phyloP scores from a whole-genome alignment of 495 filamentous ascomycete species.

The Penicillium psychrofluorescens region DNA sequence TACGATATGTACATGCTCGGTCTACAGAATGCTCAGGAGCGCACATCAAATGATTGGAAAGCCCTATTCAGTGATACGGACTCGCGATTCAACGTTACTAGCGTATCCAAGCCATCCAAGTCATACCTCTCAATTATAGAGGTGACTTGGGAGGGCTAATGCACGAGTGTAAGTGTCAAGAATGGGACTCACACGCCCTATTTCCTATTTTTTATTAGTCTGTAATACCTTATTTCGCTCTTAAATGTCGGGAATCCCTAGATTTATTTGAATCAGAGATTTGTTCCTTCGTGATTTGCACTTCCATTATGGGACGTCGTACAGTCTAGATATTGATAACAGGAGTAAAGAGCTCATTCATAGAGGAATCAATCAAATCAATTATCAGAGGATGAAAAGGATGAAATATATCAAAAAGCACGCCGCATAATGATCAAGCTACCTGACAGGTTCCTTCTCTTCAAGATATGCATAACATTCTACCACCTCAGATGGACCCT shows the following conservation, averaged over 20 bases:
- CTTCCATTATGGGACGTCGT: neutral
- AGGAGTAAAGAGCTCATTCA: too few relatives aligned
- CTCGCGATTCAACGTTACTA: slow-evolving; percentile 12
- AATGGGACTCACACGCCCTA: neutral
- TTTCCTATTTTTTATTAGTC: neutral
- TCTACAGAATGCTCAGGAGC: slow-evolving; percentile 26
- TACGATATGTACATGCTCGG: slow-evolving; percentile 30
- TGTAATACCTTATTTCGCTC: neutral
- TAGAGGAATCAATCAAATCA: too few relatives aligned
- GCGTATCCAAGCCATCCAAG: slow-evolving; percentile 6
- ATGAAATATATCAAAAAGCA: too few relatives aligned
- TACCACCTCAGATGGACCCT: neutral
- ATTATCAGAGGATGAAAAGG: too few relatives aligned
- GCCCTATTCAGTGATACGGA: slow-evolving; percentile 22
- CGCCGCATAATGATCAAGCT: too few relatives aligned
- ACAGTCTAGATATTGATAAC: too few relatives aligned
- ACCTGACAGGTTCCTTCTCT: too few relatives aligned
- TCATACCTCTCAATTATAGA: slow-evolving; percentile 16
- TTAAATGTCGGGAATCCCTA: neutral
- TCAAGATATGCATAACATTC: too few relatives aligned
- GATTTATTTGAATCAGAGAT: neutral
- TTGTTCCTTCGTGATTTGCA: neutral
- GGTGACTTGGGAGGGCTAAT: slow-evolving; percentile 6
- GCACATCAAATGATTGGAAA: slow-evolving; percentile 21
- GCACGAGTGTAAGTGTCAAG: too few relatives aligned